Conservation (phyloP, 139 green algal genomes). For the Closterium sp. region DNA sequence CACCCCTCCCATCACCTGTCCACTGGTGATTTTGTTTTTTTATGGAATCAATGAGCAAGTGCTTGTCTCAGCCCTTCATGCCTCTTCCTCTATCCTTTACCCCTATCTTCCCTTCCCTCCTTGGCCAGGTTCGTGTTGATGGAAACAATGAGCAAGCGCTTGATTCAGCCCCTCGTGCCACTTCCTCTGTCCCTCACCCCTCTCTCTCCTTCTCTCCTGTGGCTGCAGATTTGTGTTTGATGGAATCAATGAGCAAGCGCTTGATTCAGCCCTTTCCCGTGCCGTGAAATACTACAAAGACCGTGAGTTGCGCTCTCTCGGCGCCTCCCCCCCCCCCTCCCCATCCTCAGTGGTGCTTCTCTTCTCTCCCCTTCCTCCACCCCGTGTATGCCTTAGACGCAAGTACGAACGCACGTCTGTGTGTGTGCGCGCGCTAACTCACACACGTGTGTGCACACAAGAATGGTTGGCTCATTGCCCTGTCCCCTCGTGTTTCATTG, state of each 20-base stretch:
- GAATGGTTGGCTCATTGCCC: too few species aligned
- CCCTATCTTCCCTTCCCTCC: not conserved
- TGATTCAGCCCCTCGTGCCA: conserved; percentile 68
- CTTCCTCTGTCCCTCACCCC: conserved; percentile 50
- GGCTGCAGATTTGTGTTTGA: conserved; percentile 74
- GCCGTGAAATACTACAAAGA: conserved; percentile 65
- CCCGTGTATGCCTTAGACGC: too few species aligned
- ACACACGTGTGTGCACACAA: too few species aligned
- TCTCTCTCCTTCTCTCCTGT: too few species aligned
- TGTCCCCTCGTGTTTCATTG: too few species aligned
- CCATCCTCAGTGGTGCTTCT: too few species aligned
- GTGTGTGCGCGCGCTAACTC: too few species aligned
- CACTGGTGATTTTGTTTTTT: conserved; percentile 72
- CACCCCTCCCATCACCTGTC: not conserved
- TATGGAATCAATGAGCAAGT: conserved; percentile 75
- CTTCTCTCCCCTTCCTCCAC: too few species aligned
- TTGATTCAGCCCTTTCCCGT: conserved; percentile 73
- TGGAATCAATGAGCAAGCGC: conserved; percentile 70
- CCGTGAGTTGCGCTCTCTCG: conserved; percentile 11
- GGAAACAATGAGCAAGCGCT: conserved; percentile 73
- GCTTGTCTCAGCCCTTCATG: conserved; percentile 64
- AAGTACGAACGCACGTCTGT: too few species aligned
- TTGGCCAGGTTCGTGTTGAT: conserved; percentile 68
- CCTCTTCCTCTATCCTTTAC: conserved; percentile 57
- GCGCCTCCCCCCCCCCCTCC: too few species aligned